Percentiles rank a stretch among this genome's conserved stretches.
These are phyloP conservation scores for Pleurotus djamor DNA, from an alignment of 768 basidiomycete genomes.

Conservation along the genomic window DNA sequence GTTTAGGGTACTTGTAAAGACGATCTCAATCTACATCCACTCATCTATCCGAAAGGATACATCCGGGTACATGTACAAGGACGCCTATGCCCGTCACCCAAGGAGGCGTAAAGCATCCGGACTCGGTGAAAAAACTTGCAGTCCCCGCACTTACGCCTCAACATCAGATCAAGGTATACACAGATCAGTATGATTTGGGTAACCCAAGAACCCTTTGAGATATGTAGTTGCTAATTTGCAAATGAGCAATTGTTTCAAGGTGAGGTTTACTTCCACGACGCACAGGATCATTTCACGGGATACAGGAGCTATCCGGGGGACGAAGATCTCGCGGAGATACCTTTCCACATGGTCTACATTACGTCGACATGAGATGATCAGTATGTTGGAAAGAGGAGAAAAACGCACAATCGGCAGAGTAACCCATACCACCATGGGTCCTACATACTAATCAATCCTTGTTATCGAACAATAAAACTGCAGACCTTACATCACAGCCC, in stretches of 20 bases:
- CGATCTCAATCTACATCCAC: neutral
- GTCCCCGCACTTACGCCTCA: neutral
- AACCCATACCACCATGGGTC: conserved; percentile 16
- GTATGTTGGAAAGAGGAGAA: neutral
- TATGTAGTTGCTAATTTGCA: neutral
- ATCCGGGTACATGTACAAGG: neutral
- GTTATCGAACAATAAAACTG: neutral
- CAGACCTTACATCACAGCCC: conserved; percentile 3
- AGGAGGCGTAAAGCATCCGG: neutral
- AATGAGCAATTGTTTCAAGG: neutral
- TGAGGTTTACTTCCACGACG: neutral
- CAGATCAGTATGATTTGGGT: conserved; percentile 1
- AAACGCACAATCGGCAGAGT: conserved; percentile 11
- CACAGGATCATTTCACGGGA: conserved; percentile 17
- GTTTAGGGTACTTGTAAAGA: neutral
- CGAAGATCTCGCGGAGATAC: conserved; percentile 13
- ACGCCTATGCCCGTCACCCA: too few species aligned
- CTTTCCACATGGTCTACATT: conserved; percentile 12
- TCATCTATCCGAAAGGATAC: neutral
- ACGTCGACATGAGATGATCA: neutral
- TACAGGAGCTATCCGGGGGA: conserved; percentile 16
- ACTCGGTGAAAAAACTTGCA: neutral
- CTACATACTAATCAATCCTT: conserved; percentile 1
- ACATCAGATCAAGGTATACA: neutral
- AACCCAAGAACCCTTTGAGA: conserved; percentile 5